phyloP scores from a whole-genome alignment of 495 filamentous ascomycete species.

The Penicillium crystallinum region DNA sequence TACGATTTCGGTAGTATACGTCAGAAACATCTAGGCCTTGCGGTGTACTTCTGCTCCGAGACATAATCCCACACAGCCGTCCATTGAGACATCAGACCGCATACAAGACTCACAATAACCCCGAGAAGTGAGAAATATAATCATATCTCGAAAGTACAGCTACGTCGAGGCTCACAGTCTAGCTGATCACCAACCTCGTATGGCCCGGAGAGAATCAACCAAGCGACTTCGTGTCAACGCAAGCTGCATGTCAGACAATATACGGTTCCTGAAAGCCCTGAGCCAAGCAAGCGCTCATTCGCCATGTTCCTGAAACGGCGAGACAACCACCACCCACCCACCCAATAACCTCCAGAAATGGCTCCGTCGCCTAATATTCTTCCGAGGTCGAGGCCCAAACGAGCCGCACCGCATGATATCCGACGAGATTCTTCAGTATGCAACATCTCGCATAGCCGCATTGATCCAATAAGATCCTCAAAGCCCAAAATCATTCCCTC shows the following conservation, averaged over 20 bases:
- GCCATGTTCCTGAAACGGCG: slow-evolving; percentile 15
- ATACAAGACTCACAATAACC: too few species aligned
- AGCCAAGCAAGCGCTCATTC: slow-evolving; percentile 9
- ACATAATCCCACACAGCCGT: too few species aligned
- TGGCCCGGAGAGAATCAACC: not conserved
- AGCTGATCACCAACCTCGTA: not conserved
- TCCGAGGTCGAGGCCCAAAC: not conserved
- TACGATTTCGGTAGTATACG: too few species aligned
- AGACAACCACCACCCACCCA: not conserved
- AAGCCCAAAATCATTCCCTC: not conserved
- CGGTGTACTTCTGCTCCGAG: too few species aligned
- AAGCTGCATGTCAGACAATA: slow-evolving; percentile 1
- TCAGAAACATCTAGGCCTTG: too few species aligned
- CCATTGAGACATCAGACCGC: too few species aligned
- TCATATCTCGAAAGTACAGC: too few species aligned
- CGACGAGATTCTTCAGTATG: not conserved
- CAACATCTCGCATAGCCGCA: not conserved
- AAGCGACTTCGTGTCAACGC: slow-evolving; percentile 8
- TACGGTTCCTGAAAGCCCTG: not conserved
- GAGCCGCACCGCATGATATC: not conserved
- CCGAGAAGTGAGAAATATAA: too few species aligned
- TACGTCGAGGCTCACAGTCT: not conserved
- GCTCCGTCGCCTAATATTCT: not conserved
- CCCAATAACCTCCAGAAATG: not conserved
- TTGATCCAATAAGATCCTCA: not conserved